Conservation (phyloP, 2,329 filamentous ascomycete species). For the Fusarium albidum region DNA sequence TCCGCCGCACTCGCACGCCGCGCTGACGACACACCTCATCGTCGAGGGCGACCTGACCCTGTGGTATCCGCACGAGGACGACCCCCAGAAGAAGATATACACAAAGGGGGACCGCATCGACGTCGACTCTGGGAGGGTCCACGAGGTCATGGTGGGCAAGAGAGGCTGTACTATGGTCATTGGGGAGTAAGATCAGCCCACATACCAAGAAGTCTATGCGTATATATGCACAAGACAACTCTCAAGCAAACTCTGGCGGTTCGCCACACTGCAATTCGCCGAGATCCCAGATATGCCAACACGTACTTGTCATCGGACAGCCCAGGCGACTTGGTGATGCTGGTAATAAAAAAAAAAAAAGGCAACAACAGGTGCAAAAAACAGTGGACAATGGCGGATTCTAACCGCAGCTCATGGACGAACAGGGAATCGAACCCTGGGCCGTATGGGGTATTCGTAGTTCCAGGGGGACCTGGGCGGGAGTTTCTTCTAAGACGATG, state of each 20-base stretch:
- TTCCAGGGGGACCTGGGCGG: too few species aligned
- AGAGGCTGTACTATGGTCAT: slow-evolving; percentile 75
- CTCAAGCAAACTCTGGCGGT: not conserved
- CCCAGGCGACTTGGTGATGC: not conserved
- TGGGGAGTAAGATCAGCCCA: slow-evolving; percentile 67
- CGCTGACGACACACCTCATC: slow-evolving; percentile 75
- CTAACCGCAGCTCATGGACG: slow-evolving; percentile 21
- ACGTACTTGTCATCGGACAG: too few species aligned
- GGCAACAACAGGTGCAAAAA: slow-evolving; percentile 3
- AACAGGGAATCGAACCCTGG: slow-evolving; percentile 40
- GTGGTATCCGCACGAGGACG: slow-evolving; percentile 68
- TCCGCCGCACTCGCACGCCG: slow-evolving; percentile 69
- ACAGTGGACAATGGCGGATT: not conserved
- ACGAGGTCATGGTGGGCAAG: slow-evolving; percentile 75
- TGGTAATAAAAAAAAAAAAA: not conserved
- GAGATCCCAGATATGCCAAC: too few species aligned
- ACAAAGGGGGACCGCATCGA: slow-evolving; percentile 69
- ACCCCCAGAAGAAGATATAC: slow-evolving; percentile 64
- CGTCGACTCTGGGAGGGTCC: slow-evolving; percentile 68
- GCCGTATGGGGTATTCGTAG: too few species aligned
- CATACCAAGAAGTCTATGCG: too few species aligned
- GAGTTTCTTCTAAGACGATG: too few species aligned
- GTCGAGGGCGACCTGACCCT: slow-evolving; percentile 71
- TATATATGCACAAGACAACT: not conserved
- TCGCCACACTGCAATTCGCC: not conserved